Evolutionary conservation across 345 rosid genomes (phyloP).

Genomic region (Mercurialis annua): DNA sequence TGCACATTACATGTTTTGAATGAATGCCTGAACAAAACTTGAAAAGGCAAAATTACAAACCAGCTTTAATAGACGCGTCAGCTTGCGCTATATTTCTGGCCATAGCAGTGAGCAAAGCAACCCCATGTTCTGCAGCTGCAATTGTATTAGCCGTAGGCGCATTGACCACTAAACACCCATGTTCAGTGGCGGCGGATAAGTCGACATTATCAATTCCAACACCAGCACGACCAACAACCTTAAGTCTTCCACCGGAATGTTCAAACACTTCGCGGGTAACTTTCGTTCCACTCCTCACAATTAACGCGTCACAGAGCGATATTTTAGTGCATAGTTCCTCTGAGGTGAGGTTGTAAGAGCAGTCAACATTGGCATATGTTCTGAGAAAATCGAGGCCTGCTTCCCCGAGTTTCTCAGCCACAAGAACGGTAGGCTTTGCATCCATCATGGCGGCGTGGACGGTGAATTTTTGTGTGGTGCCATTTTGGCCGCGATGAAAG

Average conservation of each 20-base stretch:
- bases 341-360: slow-evolving; percentile 25
- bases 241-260: slow-evolving; percentile 18
- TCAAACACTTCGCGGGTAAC: slow-evolving; percentile 23
- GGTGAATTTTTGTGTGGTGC: neutral
- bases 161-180: slow-evolving; percentile 25
- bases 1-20: slow-evolving; percentile 9
- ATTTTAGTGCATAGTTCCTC: slow-evolving; percentile 26
- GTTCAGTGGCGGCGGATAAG: slow-evolving; percentile 22
- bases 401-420: slow-evolving; percentile 26
- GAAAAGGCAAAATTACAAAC: neutral
- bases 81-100: slow-evolving; percentile 22
- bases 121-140: slow-evolving; percentile 24
- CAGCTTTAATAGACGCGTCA: slow-evolving; percentile 19
- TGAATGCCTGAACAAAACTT: slow-evolving; percentile 14
- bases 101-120: slow-evolving; percentile 23
- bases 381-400: slow-evolving; percentile 23
- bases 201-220: slow-evolving; percentile 27
- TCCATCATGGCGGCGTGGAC: slow-evolving; percentile 10
- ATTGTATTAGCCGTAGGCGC: slow-evolving; percentile 23
- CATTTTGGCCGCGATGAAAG: slow-evolving; percentile 2
- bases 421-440: slow-evolving; percentile 24
- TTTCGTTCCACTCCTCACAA: slow-evolving; percentile 23
- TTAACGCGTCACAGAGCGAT: slow-evolving; percentile 22
- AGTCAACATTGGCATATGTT: slow-evolving; percentile 24
- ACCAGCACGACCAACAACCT: slow-evolving; percentile 26